These are phyloP conservation scores for Alternaria novae-zelandiae DNA, from an alignment of 2,329 filamentous ascomycete species.

Conservation along the genomic window DNA sequence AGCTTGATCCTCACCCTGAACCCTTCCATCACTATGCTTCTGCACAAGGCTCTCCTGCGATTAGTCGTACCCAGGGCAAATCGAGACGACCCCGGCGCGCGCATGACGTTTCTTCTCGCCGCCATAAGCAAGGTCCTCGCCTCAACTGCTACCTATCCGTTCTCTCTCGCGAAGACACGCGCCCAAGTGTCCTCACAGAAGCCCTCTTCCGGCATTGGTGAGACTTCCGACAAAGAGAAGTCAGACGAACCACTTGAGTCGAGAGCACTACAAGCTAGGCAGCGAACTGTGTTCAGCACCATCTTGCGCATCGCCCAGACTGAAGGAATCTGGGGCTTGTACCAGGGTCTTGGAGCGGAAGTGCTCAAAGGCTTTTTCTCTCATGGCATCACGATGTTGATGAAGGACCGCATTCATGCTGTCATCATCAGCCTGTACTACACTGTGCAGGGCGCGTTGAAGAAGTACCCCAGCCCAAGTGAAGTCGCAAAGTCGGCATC, in stretches of 20 bases:
- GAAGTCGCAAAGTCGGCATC: conserved; percentile 46
- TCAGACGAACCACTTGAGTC: conserved; percentile 28
- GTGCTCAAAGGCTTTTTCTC: conserved; percentile 83
- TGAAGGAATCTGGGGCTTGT: conserved; percentile 74
- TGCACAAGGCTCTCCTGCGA: conserved; percentile 75
- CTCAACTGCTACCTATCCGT: conserved; percentile 80
- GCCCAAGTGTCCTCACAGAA: conserved; percentile 66
- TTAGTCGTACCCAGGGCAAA: conserved; percentile 62
- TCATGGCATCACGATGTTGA: conserved; percentile 85
- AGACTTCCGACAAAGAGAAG: conserved; percentile 37
- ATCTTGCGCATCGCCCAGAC: conserved; percentile 63
- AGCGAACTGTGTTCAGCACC: conserved; percentile 66
- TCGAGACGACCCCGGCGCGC: conserved; percentile 60
- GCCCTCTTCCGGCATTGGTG: conserved; percentile 34
- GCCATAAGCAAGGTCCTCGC: conserved; percentile 81
- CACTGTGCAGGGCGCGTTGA: conserved; percentile 59
- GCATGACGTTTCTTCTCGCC: conserved; percentile 69
- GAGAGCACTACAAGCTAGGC: conserved; percentile 33
- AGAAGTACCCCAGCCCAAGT: conserved; percentile 49
- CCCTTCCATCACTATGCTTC: conserved; percentile 82
- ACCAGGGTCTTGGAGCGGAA: conserved; percentile 77
- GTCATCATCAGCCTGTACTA: conserved; percentile 77
- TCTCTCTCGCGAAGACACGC: conserved; percentile 82
- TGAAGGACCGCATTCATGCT: conserved; percentile 79
- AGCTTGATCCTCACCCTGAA: conserved; percentile 82